phyloP scores from a whole-genome alignment of 1,284 basidiomycete genomes.

The Ustilago cynodontis region DNA sequence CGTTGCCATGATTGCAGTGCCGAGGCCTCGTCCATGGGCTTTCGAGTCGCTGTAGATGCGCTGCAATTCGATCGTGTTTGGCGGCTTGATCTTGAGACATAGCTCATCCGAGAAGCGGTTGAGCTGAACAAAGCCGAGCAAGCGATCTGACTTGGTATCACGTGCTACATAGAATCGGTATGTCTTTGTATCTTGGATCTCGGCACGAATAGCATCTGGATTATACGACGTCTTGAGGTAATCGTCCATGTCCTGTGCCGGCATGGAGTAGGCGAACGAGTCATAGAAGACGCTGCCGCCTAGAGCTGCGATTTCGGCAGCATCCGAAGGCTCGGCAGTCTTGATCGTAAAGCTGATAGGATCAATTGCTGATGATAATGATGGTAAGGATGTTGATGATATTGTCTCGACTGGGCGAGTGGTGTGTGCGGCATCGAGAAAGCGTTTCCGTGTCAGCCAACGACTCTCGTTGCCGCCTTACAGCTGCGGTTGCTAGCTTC shows the following conservation, averaged over 20 bases:
- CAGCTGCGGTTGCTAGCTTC: neutral
- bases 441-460: neutral
- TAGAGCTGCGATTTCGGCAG: conserved; percentile 32
- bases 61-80: conserved; percentile 35
- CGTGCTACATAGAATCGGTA: conserved; percentile 30
- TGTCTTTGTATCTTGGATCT: conserved; percentile 20
- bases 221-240: conserved; percentile 42
- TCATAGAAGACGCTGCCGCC: conserved; percentile 32
- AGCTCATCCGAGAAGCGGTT: conserved; percentile 31
- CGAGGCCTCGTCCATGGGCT: conserved; percentile 38
- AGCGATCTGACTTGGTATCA: conserved; percentile 11
- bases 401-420: neutral
- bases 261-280: conserved; percentile 39
- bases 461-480: neutral
- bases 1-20: conserved; percentile 16
- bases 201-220: conserved; percentile 12
- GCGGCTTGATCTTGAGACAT: conserved; percentile 31
- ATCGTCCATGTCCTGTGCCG: conserved; percentile 33
- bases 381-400: too few relatives aligned
- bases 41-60: conserved; percentile 45
- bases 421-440: neutral
- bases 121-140: conserved; percentile 38
- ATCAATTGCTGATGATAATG: conserved; percentile 5
- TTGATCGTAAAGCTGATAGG: conserved; percentile 19
- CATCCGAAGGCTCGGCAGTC: conserved; percentile 14